A percentile compares a stretch with the other conserved stretches of the same genome.
phyloP scores from a whole-genome alignment of 306 rosid species.

The Medicago arabica region DNA sequence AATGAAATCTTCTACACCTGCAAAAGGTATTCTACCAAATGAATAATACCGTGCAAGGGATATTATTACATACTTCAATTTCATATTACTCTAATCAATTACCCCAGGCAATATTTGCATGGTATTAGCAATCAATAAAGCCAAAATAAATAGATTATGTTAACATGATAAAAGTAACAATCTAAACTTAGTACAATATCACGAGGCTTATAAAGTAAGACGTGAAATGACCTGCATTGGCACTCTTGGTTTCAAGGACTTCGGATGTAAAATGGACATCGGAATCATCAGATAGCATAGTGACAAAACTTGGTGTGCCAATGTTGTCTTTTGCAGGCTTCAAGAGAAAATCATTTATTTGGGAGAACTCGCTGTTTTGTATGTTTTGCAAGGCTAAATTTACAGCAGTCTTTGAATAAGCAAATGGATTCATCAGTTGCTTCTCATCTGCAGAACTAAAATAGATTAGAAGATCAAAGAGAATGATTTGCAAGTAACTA shows the following conservation, averaged over 20 bases:
- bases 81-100: no score
- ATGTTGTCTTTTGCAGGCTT: slow-evolving; percentile 49
- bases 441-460: slow-evolving; percentile 48
- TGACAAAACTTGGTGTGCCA: slow-evolving; percentile 38
- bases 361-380: slow-evolving; percentile 44
- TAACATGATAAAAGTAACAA: background rate
- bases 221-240: slow-evolving; percentile 48
- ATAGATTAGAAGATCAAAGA: slow-evolving; percentile 27
- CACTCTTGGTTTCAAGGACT: slow-evolving; percentile 46
- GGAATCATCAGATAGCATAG: slow-evolving; percentile 50
- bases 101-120: background rate
- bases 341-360: slow-evolving; percentile 53
- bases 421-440: slow-evolving; percentile 51
- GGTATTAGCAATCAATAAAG: slow-evolving; percentile 1
- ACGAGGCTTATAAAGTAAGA: background rate
- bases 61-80: no score
- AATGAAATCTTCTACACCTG: slow-evolving; percentile 66
- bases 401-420: slow-evolving; percentile 45
- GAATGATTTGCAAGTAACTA: background rate
- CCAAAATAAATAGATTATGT: background rate
- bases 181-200: background rate
- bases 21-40: slow-evolving; percentile 25
- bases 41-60: background rate
- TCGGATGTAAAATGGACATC: background rate
- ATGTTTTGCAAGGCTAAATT: slow-evolving; percentile 50